Conservation (phyloP, 2,329 filamentous ascomycete genomes). For the Cercospora beticola region DNA sequence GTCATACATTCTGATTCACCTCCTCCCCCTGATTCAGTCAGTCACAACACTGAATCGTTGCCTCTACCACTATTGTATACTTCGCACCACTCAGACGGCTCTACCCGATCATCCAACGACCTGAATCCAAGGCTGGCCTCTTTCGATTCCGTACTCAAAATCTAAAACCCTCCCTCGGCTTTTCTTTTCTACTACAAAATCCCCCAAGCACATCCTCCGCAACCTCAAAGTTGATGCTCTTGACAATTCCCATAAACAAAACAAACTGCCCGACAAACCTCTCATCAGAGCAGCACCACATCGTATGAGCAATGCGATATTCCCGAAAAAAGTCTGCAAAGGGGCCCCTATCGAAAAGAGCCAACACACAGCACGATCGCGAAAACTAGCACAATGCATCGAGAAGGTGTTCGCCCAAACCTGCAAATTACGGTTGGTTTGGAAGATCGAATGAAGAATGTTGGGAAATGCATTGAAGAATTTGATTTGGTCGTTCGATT, state of each 20-base stretch:
- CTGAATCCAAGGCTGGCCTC: not conserved
- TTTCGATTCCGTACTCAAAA: not conserved
- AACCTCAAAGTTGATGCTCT: not conserved
- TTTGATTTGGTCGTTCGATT: not conserved
- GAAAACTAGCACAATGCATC: too few species aligned
- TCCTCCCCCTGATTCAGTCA: not conserved
- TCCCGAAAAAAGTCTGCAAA: not conserved
- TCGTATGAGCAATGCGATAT: not conserved
- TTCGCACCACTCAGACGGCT: not conserved
- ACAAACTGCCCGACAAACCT: not conserved
- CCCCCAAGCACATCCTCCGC: not conserved
- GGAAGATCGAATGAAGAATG: too few species aligned
- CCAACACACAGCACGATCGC: too few species aligned
- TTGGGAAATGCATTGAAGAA: not conserved
- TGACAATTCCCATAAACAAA: not conserved
- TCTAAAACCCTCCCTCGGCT: not conserved
- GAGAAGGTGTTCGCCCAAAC: too few species aligned
- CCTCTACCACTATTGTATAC: not conserved
- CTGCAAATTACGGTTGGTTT: too few species aligned
- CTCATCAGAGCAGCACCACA: not conserved
- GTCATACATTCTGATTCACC: not conserved
- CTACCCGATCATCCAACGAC: not conserved
- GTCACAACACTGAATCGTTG: not conserved
- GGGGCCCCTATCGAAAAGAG: too few species aligned
- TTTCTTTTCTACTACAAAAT: not conserved